Evolutionary conservation across 495 filamentous ascomycete species (phyloP).

Genomic region (Talaromyces trachyspermus): DNA sequence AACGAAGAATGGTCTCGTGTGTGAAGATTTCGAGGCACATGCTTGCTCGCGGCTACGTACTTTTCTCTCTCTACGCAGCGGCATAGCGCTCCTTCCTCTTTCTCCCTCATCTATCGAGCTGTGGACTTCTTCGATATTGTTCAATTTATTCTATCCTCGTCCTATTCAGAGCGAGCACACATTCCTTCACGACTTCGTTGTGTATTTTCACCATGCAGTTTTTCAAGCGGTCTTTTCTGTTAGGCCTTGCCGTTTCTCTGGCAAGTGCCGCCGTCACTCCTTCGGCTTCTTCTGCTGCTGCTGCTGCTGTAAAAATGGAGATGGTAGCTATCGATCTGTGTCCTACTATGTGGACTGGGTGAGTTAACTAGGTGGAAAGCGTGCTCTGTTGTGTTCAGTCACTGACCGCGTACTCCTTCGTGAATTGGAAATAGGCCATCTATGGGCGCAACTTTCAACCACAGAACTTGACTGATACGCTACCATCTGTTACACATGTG

Average conservation of each 20-base stretch:
- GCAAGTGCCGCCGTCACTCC: neutral
- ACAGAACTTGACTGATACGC: slow-evolving; percentile 61
- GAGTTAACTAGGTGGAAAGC: slow-evolving; percentile 1
- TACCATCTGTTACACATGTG: slow-evolving; percentile 73
- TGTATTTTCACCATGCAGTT: neutral
- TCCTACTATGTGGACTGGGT: slow-evolving; percentile 85
- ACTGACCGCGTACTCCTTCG: neutral
- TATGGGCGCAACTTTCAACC: slow-evolving; percentile 67
- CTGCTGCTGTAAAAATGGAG: too few species aligned
- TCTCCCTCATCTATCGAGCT: too few species aligned
- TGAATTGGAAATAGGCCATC: slow-evolving; percentile 47
- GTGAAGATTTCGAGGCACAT: too few species aligned
- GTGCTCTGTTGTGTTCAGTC: neutral
- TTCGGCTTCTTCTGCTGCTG: neutral
- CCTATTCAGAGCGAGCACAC: neutral
- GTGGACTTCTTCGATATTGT: too few species aligned
- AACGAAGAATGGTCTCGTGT: too few species aligned
- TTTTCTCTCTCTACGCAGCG: too few species aligned
- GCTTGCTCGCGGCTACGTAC: too few species aligned
- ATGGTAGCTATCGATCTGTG: slow-evolving; percentile 52
- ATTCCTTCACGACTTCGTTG: neutral
- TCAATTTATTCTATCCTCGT: neutral
- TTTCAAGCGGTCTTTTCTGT: neutral
- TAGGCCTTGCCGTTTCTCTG: neutral
- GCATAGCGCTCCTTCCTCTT: too few species aligned